These are phyloP conservation scores for Moesziomyces parantarcticus DNA, from an alignment of 1,284 basidiomycete genomes.

Conservation along the genomic window DNA sequence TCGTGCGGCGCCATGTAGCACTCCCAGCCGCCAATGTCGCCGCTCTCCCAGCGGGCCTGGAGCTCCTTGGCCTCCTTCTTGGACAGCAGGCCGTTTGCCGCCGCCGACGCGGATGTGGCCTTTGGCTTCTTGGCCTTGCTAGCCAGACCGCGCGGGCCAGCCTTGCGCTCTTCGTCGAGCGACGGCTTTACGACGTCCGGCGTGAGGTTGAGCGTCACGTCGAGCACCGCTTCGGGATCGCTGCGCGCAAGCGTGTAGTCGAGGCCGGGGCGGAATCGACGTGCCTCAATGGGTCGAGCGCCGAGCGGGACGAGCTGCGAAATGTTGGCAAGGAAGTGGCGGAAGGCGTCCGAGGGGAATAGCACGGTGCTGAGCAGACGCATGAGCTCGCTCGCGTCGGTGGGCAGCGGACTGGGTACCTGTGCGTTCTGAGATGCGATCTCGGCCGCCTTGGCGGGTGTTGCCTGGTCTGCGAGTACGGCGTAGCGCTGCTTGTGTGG, in stretches of 20 bases:
- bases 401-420: conserved; percentile 42
- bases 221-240: conserved; percentile 80
- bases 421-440: conserved; percentile 12
- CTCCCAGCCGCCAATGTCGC: conserved; percentile 94
- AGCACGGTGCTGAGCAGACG: conserved; percentile 55
- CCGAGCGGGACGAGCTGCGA: conserved; percentile 80
- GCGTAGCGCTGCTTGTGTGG: conserved; percentile 95
- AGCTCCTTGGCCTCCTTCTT: conserved; percentile 59
- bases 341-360: conserved; percentile 85
- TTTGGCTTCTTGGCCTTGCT: conserved; percentile 56
- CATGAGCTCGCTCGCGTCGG: conserved; percentile 51
- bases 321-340: conserved; percentile 86
- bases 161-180: conserved; percentile 50
- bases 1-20: conserved; percentile 95
- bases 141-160: conserved; percentile 62
- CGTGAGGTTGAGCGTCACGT: conserved; percentile 89
- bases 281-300: conserved; percentile 76
- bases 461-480: conserved; percentile 67
- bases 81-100: conserved; percentile 23
- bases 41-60: conserved; percentile 75
- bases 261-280: conserved; percentile 89
- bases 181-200: conserved; percentile 72
- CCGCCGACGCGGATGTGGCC: conserved; percentile 4
- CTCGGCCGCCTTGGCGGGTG: conserved; percentile 36
- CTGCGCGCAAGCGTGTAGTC: conserved; percentile 95